Evolutionary conservation across 164 flowering plant species (phyloP), one percentile per base, ranked within the genome.

Genomic region (Aristolochia californica): DNA sequence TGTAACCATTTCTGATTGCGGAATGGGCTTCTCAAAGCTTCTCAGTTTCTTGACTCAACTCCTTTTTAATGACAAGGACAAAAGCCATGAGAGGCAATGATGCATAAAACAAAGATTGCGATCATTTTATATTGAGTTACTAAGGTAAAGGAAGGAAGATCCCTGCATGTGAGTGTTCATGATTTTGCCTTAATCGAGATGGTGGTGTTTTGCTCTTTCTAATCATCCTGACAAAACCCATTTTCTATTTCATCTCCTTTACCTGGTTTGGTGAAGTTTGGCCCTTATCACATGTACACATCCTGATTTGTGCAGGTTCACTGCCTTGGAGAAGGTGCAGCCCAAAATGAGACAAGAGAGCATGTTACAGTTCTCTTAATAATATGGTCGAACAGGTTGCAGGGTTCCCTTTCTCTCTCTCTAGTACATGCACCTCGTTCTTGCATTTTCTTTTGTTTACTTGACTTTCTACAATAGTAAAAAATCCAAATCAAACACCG

Each of bases 101-200:
- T 70, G 61, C 55, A 55, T 59, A 60, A 70, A 26, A 59, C 74
- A 70, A 70, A 70, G 69, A 55, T 58, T 45, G 53, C 61, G 23
- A 18, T 52, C 48, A 52, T 58, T 55, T 45, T 59, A 38, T 45
- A 25, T 27, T 58, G 21, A 27, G 38, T 49, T 48, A 62, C 43
- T 45, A 61, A 59, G 62, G 23, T 59, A 59, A 57, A 56, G 54
- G 49, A 23, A 44, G 44, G 51, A 21, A 59, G 64, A 62, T 62
- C 60, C 49, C 57, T 58, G 67, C 75, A 68, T 72, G 75, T 72
- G 72, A 52, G 53, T 53, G 56, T 55, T 66, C 72, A 63, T 71
- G 63, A 71, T 63, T 67, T 61, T 18, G 47, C 68, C 64, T 28
- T 57, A 26, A 52, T 28, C 34, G 51, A 23, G 43, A 27, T 44